phyloP scores from a whole-genome alignment of 1,284 basidiomycete genomes.

The Heliocybe sulcata region DNA sequence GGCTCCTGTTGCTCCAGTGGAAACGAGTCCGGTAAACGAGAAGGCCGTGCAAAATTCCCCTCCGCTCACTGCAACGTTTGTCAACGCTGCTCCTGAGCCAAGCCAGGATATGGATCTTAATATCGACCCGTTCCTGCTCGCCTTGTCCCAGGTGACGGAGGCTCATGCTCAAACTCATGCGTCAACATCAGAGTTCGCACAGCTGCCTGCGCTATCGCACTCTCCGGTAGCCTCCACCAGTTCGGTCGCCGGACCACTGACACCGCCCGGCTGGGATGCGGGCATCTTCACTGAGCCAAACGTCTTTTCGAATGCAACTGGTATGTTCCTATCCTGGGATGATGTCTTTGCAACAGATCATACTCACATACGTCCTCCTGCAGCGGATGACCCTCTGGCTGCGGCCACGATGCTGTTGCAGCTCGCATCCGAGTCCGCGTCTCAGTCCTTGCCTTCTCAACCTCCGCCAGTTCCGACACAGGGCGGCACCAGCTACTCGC shows the following conservation, averaged over 20 bases:
- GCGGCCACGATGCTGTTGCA: slow-evolving; percentile 9
- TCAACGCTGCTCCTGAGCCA: background rate
- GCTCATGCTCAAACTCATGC: background rate
- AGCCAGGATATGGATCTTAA: slow-evolving; percentile 13
- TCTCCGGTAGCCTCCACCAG: slow-evolving; percentile 29
- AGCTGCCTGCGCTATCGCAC: slow-evolving; percentile 18
- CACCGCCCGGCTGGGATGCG: slow-evolving; percentile 16
- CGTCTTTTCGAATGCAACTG: background rate
- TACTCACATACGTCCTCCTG: background rate
- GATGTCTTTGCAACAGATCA: background rate
- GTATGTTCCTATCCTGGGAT: background rate
- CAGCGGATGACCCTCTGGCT: slow-evolving; percentile 9
- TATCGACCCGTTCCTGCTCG: slow-evolving; percentile 31
- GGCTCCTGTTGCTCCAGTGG: background rate
- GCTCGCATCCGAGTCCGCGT: slow-evolving; percentile 1
- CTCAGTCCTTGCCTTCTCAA: background rate
- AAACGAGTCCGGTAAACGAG: no score
- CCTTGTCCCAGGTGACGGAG: slow-evolving; percentile 10
- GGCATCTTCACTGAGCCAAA: slow-evolving; percentile 13
- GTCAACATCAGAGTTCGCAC: slow-evolving; percentile 4
- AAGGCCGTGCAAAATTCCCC: no score
- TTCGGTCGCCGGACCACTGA: slow-evolving; percentile 25
- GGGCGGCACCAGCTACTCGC: background rate
- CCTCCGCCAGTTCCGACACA: background rate
- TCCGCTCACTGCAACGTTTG: no score